These are phyloP conservation scores for Tetrastigma voinierianum DNA, from an alignment of 164 flowering plant species.

Conservation along the genomic window DNA sequence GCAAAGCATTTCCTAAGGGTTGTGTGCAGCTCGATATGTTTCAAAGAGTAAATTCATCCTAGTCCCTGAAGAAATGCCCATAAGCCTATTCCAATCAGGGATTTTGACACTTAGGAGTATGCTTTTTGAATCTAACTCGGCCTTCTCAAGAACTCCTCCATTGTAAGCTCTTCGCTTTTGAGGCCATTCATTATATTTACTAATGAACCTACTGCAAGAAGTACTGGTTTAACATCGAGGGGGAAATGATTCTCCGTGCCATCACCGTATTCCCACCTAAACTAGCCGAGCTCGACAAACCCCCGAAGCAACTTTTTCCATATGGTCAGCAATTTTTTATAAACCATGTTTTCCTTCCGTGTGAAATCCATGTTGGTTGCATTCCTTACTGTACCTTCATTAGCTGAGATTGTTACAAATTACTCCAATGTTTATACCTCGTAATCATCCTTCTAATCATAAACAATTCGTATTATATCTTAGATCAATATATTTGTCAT, in stretches of 20 bases:
- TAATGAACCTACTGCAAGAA: slow-evolving; percentile 63
- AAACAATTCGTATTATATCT: slow-evolving; percentile 66
- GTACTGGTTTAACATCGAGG: slow-evolving; percentile 85
- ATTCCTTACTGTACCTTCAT: slow-evolving; percentile 53
- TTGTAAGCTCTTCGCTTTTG: slow-evolving; percentile 32
- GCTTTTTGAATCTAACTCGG: slow-evolving; percentile 44
- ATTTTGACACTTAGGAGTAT: slow-evolving; percentile 60
- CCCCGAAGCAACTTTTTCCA: slow-evolving; percentile 77
- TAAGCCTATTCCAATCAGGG: slow-evolving; percentile 38
- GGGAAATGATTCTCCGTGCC: slow-evolving; percentile 77
- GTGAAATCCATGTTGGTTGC: slow-evolving; percentile 8
- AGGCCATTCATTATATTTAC: slow-evolving; percentile 40
- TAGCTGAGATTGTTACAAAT: slow-evolving; percentile 71
- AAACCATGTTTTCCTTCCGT: slow-evolving; percentile 29
- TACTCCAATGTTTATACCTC: slow-evolving; percentile 78
- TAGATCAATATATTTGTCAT: slow-evolving; percentile 66
- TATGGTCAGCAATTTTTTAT: slow-evolving; percentile 61
- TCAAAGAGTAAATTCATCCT: slow-evolving; percentile 49
- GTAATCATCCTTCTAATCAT: slow-evolving; percentile 37
- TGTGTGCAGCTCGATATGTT: slow-evolving; percentile 83
- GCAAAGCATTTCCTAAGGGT: slow-evolving; percentile 80
- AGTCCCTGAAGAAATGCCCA: slow-evolving; percentile 13
- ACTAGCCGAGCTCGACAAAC: too few species aligned
- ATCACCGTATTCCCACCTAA: slow-evolving; percentile 88
- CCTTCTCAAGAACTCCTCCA: slow-evolving; percentile 68